phyloP scores from a whole-genome alignment of 805 yeast genomes.

The Candida silvatica region DNA sequence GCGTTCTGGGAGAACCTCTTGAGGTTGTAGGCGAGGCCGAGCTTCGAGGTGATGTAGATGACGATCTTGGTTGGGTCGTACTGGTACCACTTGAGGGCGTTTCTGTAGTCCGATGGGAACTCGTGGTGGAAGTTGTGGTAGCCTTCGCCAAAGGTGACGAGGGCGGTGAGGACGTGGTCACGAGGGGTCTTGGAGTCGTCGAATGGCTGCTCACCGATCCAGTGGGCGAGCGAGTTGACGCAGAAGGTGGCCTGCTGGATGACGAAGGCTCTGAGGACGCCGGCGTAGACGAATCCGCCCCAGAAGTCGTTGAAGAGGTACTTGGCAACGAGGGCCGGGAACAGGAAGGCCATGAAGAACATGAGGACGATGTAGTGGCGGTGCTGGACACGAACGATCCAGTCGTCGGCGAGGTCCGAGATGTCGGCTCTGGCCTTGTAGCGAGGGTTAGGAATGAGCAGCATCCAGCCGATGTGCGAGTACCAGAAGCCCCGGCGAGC shows the following conservation, averaged over 20 bases:
- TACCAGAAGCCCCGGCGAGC: constrained; percentile 81
- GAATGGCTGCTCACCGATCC: constrained; percentile 81
- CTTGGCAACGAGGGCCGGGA: constrained; percentile 55
- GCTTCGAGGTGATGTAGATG: constrained; percentile 49
- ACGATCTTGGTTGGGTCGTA: constrained; percentile 72
- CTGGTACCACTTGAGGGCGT: constrained; percentile 82
- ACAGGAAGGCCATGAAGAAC: constrained; percentile 49
- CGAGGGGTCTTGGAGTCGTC: constrained; percentile 85
- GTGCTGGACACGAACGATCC: constrained; percentile 76
- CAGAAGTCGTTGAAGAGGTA: constrained; percentile 47
- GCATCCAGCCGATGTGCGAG: constrained; percentile 84
- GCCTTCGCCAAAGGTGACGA: constrained; percentile 84
- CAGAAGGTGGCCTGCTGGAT: constrained; percentile 85
- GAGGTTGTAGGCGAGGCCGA: constrained; percentile 67
- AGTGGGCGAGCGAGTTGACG: constrained; percentile 79
- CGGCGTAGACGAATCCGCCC: constrained; percentile 76
- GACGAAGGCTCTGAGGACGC: constrained; percentile 56
- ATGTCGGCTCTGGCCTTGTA: constrained; percentile 77
- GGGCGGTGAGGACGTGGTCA: constrained; percentile 72
- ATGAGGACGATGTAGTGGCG: constrained; percentile 62
- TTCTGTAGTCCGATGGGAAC: constrained; percentile 84
- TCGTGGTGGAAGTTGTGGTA: constrained; percentile 89
- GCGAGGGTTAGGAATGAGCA: constrained; percentile 71
- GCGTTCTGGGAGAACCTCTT: constrained; percentile 74
- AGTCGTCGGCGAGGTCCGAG: constrained; percentile 67